Evolutionary conservation across 768 basidiomycete genomes (phyloP).

Genomic region (Lactarius vividus): DNA sequence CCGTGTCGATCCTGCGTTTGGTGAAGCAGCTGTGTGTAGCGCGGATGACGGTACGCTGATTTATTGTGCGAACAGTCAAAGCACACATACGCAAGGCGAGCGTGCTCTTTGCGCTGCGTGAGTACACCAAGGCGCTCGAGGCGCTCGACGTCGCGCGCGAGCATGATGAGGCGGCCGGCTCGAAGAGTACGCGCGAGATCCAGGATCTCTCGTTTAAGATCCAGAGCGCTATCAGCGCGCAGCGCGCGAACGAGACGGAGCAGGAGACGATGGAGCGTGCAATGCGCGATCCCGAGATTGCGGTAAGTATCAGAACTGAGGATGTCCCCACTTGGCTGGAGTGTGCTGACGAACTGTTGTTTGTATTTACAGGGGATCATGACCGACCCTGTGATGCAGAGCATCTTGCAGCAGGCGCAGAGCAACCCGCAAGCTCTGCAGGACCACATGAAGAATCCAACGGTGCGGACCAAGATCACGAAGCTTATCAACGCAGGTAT

Average conservation of each 20-base stretch:
- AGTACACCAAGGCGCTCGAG: slow-evolving; percentile 83
- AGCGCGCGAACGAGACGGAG: slow-evolving; percentile 83
- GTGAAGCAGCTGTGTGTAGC: slow-evolving; percentile 41
- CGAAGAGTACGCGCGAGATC: slow-evolving; percentile 83
- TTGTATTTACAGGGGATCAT: slow-evolving; percentile 60
- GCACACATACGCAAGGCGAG: slow-evolving; percentile 92
- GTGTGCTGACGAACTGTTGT: not conserved
- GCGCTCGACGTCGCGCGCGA: slow-evolving; percentile 75
- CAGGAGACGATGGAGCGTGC: slow-evolving; percentile 91
- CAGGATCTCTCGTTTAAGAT: slow-evolving; percentile 75
- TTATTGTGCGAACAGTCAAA: slow-evolving; percentile 56
- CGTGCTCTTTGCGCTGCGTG: slow-evolving; percentile 87
- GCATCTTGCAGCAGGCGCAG: slow-evolving; percentile 93
- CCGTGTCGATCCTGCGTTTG: slow-evolving; percentile 82
- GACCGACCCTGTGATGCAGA: slow-evolving; percentile 90
- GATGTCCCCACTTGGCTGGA: not conserved
- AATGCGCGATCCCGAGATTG: slow-evolving; percentile 96
- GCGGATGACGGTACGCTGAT: not conserved
- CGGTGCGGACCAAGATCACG: slow-evolving; percentile 75
- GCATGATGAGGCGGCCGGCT: slow-evolving; percentile 59
- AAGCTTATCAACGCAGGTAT: slow-evolving; percentile 92
- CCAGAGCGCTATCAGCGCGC: slow-evolving; percentile 71
- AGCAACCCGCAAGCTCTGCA: slow-evolving; percentile 81
- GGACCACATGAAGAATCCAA: slow-evolving; percentile 95
- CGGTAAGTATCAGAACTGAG: slow-evolving; percentile 49